Base-by-base conservation (phyloP, 148 eudicot genomes). In the Chenopodium album region DNA sequence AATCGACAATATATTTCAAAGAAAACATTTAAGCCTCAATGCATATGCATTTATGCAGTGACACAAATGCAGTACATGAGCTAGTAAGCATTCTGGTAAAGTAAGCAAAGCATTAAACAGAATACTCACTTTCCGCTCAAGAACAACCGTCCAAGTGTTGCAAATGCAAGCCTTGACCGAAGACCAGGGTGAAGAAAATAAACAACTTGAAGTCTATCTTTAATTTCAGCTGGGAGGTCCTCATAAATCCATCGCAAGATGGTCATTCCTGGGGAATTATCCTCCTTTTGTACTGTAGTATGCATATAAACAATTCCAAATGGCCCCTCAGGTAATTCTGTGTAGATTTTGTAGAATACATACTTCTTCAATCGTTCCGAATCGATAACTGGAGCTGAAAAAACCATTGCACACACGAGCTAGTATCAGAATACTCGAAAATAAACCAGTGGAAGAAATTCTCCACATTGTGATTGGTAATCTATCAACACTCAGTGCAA, bases 131-230 rank as follows among this genome's bases (percentile, higher is more conserved):
- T 97, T 71, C 97, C 98, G 29, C 91, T 94, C 84, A 96, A 79
- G 76, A 96, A 85, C 81, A 96, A 83, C 31, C 99, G 91, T 31
- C 99, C 99, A 80, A 96, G 95, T 4, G 99, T 94, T 47, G 99
- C 99, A 78, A 96, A 77, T 65, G 86, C 97, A 82, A 96, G 89
- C 90, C 99, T 91, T 56, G 99, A 94, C 11, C 95, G 92, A 7
- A 96, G 92, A 22, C 99, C 98, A 0, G 99, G 98, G 91, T 96
- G 99, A 77, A 96, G 77, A 83, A 96, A 96, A 86, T 96, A 96
- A 11, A 96, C 84, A 32, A 85, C 89, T 80, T 94, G 94, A 87
- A 96, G 95, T 86, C 98, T 96, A 75, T 94, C 98, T 87, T 96
- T 96, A 70, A 84, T 79, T 59, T 90, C 92, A 77, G 91, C 71